Evolutionary conservation across 2,329 filamentous ascomycete genomes (phyloP).

Genomic region (Chaetomiaceae sp.): DNA sequence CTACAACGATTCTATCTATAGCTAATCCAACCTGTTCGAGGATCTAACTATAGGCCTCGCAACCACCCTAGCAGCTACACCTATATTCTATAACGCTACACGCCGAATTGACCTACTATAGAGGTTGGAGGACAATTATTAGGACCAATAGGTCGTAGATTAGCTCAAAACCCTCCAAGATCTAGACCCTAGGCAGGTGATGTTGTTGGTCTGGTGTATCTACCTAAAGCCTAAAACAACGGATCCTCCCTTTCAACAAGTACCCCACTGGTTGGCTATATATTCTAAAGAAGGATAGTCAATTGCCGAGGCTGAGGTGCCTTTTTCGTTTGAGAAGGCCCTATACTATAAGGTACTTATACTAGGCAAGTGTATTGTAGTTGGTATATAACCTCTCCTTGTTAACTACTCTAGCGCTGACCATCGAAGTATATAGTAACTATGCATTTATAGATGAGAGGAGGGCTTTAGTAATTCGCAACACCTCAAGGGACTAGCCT

Average conservation of each 20-base stretch:
- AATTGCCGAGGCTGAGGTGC: constrained; percentile 4
- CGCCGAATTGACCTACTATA: constrained; percentile 9
- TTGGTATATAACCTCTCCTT: constrained; percentile 5
- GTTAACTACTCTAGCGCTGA: constrained; percentile 6
- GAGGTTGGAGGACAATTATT: constrained; percentile 8
- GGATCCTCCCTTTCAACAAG: constrained; percentile 1
- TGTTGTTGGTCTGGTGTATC: constrained; percentile 6
- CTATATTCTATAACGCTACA: constrained; percentile 4
- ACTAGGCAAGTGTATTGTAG: constrained; percentile 9
- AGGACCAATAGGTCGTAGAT: constrained; percentile 3
- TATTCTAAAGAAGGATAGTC: constrained; percentile 4
- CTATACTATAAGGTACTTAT: constrained; percentile 6
- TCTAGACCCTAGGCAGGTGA: not conserved
- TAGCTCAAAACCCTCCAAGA: constrained; percentile 1
- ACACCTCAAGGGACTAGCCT: constrained; percentile 11
- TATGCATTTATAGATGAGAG: constrained; percentile 5
- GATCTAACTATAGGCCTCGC: constrained; percentile 1
- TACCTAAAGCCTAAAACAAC: constrained; percentile 4
- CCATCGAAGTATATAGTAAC: constrained; percentile 7
- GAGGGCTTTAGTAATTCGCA: constrained; percentile 11
- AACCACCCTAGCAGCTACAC: not conserved
- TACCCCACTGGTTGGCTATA: not conserved
- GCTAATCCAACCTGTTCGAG: constrained; percentile 1
- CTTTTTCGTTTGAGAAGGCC: constrained; percentile 10
- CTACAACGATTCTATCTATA: constrained; percentile 5